Base-by-base conservation (phyloP, 129 eudicot genomes). In the Artemisia annua region DNA sequence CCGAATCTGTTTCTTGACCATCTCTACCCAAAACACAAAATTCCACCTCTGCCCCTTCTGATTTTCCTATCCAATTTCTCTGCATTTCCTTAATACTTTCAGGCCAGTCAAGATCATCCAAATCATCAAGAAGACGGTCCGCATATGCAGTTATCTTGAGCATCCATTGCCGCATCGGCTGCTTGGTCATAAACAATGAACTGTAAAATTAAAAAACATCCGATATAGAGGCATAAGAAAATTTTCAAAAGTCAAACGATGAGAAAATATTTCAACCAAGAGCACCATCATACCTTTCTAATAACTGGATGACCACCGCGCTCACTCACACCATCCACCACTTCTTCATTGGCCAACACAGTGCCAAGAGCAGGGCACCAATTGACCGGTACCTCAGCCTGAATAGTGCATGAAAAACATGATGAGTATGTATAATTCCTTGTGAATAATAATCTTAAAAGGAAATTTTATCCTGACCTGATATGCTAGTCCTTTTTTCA, bases 141-240 rank as follows among this genome's bases (percentile, higher is more conserved):
- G 98, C 98, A 83, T 90, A 94, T 72, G 90, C 96, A 67, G 98
- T 94, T 74, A 94, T 94, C 87, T 73, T 90, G 74, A 94, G 96
- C 91, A 94, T 94, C 98, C 98, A 94, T 80, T 94, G 98, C 85
- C 91, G 83, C 98, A 94, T 94, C 77, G 98, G 98, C 98, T 94
- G 97, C 89, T 90, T 83, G 93, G 91, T 82, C 89, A 88, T 84
- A 86, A 90, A 94, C 92, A 81, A 88, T 73, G 78, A 90, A 86
- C 98, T 90, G 97, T 83, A 83, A 86, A 86, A 86, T 78, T 90
- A 93, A 78, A 74, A 77, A 72, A 81, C 84, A 80, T 84, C 82
- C 85, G 82, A 82, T 66, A 78, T 58, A 80, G 54, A 63, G 64
- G 75, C 81, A 81, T 82, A 90, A 71, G 84, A 75, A 17, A 59